Evolutionary conservation across 495 filamentous ascomycete genomes (phyloP).

Genomic region (Podospora anserina): DNA sequence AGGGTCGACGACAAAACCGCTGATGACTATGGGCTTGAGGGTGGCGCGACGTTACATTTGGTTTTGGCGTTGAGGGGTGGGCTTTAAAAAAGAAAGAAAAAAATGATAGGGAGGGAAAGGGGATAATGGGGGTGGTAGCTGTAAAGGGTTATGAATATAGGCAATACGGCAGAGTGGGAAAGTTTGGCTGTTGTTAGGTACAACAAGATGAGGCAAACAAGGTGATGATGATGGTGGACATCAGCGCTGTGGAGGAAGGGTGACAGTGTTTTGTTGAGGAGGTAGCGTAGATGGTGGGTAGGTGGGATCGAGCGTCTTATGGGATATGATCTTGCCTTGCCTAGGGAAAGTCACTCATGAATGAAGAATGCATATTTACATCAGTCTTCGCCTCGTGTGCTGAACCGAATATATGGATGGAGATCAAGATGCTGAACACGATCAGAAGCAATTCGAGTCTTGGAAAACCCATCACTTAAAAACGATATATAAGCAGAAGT

Average conservation of each 20-base stretch:
- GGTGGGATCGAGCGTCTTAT: neutral
- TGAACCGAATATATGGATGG: no score
- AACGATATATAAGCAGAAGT: neutral
- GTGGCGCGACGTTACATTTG: conserved; percentile 89
- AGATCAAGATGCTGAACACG: no score
- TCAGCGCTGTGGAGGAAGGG: neutral
- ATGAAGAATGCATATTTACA: neutral
- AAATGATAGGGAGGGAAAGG: neutral
- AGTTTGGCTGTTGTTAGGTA: no score
- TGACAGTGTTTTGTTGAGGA: neutral
- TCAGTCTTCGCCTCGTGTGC: neutral
- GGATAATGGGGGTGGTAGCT: neutral
- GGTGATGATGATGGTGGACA: no score
- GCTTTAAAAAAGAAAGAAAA: conserved; percentile 11
- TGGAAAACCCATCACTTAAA: neutral
- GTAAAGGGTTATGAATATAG: no score
- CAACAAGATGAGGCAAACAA: no score
- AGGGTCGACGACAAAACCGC: conserved; percentile 93
- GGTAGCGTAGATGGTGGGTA: no score
- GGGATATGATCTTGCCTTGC: neutral
- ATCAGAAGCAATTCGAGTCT: neutral
- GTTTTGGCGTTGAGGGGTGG: conserved; percentile 91
- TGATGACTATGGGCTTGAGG: conserved; percentile 81
- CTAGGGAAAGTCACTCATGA: neutral
- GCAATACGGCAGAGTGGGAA: no score